Percentiles rank a stretch among this genome's conserved stretches.
Evolutionary conservation across 2,329 filamentous ascomycete genomes (phyloP).

Genomic region (Sarocladium brachiariae): DNA sequence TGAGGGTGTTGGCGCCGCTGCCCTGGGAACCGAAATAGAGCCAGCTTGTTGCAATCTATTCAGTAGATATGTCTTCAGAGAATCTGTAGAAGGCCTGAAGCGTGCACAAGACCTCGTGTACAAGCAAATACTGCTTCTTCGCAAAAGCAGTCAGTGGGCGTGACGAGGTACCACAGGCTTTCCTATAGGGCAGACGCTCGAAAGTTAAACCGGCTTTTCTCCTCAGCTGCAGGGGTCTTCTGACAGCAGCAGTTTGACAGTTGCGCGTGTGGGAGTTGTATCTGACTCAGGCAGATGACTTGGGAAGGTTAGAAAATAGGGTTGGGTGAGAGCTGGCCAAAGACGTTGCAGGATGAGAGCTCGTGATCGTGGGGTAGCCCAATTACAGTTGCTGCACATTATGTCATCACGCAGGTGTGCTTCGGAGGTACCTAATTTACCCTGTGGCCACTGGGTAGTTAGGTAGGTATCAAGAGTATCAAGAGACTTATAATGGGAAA

Average conservation of each 20-base stretch:
- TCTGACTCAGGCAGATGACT: conserved; percentile 7
- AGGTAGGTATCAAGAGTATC: too few relatives aligned
- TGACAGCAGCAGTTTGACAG: conserved; percentile 2
- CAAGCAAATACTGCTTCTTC: neutral
- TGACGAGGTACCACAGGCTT: neutral
- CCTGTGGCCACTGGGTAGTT: too few relatives aligned
- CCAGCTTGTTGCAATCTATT: conserved; percentile 28
- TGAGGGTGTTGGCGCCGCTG: conserved; percentile 27
- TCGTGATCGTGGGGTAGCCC: conserved; percentile 11
- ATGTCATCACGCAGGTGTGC: conserved; percentile 7
- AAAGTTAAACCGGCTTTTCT: neutral
- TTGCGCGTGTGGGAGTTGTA: neutral
- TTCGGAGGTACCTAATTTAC: neutral
- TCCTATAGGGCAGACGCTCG: neutral
- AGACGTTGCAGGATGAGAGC: conserved; percentile 9
- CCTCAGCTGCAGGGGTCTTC: neutral
- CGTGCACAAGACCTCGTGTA: neutral
- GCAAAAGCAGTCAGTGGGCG: neutral
- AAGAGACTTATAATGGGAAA: too few relatives aligned
- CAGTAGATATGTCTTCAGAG: neutral
- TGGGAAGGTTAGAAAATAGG: neutral
- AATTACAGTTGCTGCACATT: neutral
- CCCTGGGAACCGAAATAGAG: conserved; percentile 35
- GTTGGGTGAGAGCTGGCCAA: conserved; percentile 4
- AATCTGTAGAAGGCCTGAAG: neutral